Evolutionary conservation across 73 alveolate genomes (phyloP), one percentile per base, ranked within the genome.

Genomic region (Paramecium biaurelia): DNA sequence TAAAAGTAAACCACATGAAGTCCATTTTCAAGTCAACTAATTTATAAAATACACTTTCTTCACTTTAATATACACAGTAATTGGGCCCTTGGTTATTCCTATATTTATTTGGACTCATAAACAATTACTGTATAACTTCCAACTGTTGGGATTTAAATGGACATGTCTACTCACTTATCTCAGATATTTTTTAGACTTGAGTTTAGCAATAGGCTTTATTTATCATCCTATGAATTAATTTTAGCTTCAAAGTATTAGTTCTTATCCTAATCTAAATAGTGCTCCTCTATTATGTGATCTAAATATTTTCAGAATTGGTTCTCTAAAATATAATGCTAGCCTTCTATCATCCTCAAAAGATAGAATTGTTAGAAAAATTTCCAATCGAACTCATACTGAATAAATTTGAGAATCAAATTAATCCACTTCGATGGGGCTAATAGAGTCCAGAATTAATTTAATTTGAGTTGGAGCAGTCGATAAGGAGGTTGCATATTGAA

Each of bases 1-100:
- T n/a, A 74, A 74, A 30, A 74, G 63, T 11, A 74, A 74, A 18
- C 87, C 87, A 2, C 87, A 74, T 20, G 87, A 74, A 38, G 87
- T 74, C 24, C 57, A 35, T 41, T 74, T 74, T 74, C 15, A 41
- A 11, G 35, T 37, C 2, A 23, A 34, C 14, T 37, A 18, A 3
- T 74, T 74, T 20, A 21, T 74, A 15, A 34, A 41, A 74, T 74
- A 12, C 35, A 21, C 45, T 41, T 0, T 74, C 28, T 74, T 74
- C 23, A 15, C 32, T 7, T 18, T 41, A 28, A 7, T 74, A 74
- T 74, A 4, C 4, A 28, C 57, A 2, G 0, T 74, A 8, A 15
- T 37, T 11, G 87, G 87, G 35, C 87, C 87, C 18, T 74, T 74
- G 15, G 21, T 24, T 26, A 63, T 63, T 28, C 45, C 45, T 3